phyloP scores from a whole-genome alignment of 2,329 filamentous ascomycete genomes.

The Epichloe bromicola region DNA sequence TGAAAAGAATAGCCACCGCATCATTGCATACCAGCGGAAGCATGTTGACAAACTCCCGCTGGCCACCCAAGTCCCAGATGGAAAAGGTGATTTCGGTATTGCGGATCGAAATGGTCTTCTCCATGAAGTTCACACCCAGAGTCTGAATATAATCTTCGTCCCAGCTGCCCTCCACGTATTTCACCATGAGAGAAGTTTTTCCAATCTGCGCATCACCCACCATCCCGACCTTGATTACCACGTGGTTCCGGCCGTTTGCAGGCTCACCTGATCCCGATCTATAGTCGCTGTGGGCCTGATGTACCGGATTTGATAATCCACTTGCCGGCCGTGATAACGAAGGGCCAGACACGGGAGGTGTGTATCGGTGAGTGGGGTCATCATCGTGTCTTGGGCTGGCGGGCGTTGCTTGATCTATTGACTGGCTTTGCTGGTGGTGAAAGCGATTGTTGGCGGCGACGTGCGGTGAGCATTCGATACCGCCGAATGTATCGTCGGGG shows the following conservation, averaged over 20 bases:
- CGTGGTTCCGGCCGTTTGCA: slow-evolving; percentile 48
- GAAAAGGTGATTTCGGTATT: slow-evolving; percentile 99
- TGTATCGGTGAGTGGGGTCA: slow-evolving; percentile 31
- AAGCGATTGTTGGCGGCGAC: slow-evolving; percentile 23
- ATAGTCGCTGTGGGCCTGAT: slow-evolving; percentile 31
- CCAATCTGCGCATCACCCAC: slow-evolving; percentile 98
- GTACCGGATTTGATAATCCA: slow-evolving; percentile 33
- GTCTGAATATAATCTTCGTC: slow-evolving; percentile 99
- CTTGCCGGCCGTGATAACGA: slow-evolving; percentile 43
- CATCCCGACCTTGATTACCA: slow-evolving; percentile 99
- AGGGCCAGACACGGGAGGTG: slow-evolving; percentile 31
- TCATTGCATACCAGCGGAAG: slow-evolving; percentile 98
- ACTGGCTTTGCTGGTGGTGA: slow-evolving; percentile 33
- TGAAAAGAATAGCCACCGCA: slow-evolving; percentile 95
- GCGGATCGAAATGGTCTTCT: slow-evolving; percentile 98
- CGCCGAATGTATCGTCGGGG: slow-evolving; percentile 37
- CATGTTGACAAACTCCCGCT: slow-evolving; percentile 99
- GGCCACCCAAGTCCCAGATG: slow-evolving; percentile 96
- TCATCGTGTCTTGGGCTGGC: slow-evolving; percentile 28
- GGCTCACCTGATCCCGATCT: slow-evolving; percentile 25
- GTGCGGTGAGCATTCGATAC: slow-evolving; percentile 35
- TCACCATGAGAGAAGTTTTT: slow-evolving; percentile 98
- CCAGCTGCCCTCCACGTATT: slow-evolving; percentile 98
- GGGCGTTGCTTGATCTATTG: slow-evolving; percentile 35
- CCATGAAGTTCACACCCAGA: slow-evolving; percentile 98